Evolutionary conservation across 345 rosid species (phyloP).

Genomic region (Sisymbrium irio): DNA sequence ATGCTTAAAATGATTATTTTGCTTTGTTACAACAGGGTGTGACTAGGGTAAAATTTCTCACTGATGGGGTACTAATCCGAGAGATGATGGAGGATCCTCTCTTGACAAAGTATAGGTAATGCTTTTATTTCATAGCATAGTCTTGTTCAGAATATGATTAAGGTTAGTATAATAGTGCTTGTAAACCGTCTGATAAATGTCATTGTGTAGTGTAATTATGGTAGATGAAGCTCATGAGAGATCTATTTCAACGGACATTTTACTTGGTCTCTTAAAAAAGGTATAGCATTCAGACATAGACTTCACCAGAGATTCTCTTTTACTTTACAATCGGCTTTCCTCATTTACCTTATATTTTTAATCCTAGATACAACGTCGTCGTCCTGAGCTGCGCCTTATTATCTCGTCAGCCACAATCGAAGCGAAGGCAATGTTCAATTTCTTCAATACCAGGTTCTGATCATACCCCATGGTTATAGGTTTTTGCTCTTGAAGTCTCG

Average conservation of each 20-base stretch:
- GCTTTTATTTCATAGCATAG: not conserved
- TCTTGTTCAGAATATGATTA: not conserved
- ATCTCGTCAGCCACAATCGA: constrained; percentile 97
- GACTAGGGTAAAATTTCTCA: constrained; percentile 82
- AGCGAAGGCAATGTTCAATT: constrained; percentile 78
- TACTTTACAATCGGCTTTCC: not conserved
- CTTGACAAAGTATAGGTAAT: constrained; percentile 88
- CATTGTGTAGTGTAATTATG: constrained; percentile 77
- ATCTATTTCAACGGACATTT: constrained; percentile 90
- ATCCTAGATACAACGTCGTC: constrained; percentile 74
- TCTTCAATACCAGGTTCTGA: constrained; percentile 70
- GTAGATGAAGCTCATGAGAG: constrained; percentile 99
- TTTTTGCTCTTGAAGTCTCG: not conserved
- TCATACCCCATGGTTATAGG: constrained; percentile 1
- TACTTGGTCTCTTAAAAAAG: constrained; percentile 94
- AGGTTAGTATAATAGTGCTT: not conserved
- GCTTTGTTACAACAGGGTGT: constrained; percentile 59
- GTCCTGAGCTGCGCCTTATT: constrained; percentile 85
- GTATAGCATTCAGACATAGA: constrained; percentile 32
- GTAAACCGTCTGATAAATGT: not conserved
- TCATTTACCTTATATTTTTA: not conserved
- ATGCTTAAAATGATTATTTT: constrained; percentile 14
- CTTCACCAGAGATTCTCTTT: not conserved
- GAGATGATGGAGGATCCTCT: constrained; percentile 99
- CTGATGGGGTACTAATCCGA: constrained; percentile 89